Evolutionary conservation across 2,329 filamentous ascomycete species (phyloP).

Genomic region (Ilyonectria destructans): DNA sequence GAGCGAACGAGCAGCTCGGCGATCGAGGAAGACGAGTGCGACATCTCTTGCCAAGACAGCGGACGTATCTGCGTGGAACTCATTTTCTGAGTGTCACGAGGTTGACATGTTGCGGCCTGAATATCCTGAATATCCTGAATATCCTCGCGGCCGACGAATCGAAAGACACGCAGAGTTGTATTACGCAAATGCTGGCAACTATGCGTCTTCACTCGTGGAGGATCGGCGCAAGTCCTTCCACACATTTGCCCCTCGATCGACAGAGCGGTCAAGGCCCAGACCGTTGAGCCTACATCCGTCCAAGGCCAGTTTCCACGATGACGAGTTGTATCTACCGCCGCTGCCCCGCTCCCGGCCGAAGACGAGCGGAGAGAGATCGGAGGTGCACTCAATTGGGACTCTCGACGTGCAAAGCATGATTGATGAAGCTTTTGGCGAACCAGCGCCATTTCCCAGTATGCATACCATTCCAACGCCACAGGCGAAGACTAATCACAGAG

Average conservation of each 20-base stretch:
- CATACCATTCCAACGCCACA: not conserved
- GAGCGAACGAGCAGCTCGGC: conserved; percentile 19
- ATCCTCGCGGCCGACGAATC: conserved; percentile 11
- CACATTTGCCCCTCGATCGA: conserved; percentile 33
- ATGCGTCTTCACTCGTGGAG: conserved; percentile 8
- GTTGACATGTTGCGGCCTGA: conserved; percentile 27
- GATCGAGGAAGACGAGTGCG: conserved; percentile 4
- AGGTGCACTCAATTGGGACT: conserved; percentile 31
- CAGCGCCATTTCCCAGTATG: conserved; percentile 44
- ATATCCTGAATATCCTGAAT: conserved; percentile 26
- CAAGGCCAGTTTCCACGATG: conserved; percentile 37
- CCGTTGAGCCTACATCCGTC: conserved; percentile 45
- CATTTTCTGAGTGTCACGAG: conserved; percentile 34
- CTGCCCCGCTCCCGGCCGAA: conserved; percentile 38
- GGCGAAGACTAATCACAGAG: conserved; percentile 17
- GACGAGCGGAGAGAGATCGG: conserved; percentile 38
- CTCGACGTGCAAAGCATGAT: conserved; percentile 40
- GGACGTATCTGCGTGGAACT: conserved; percentile 41
- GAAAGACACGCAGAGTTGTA: conserved; percentile 33
- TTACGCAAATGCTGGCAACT: conserved; percentile 16
- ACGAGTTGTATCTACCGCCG: conserved; percentile 33
- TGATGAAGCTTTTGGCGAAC: conserved; percentile 34
- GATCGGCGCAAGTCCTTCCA: conserved; percentile 47
- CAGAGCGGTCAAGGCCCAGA: conserved; percentile 36
- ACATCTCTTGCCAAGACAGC: conserved; percentile 29